Percentiles rank a stretch among this genome's conserved stretches.
These are phyloP conservation scores for Malassezia dermatis DNA, from an alignment of 1,284 basidiomycete genomes.

Conservation along the genomic window DNA sequence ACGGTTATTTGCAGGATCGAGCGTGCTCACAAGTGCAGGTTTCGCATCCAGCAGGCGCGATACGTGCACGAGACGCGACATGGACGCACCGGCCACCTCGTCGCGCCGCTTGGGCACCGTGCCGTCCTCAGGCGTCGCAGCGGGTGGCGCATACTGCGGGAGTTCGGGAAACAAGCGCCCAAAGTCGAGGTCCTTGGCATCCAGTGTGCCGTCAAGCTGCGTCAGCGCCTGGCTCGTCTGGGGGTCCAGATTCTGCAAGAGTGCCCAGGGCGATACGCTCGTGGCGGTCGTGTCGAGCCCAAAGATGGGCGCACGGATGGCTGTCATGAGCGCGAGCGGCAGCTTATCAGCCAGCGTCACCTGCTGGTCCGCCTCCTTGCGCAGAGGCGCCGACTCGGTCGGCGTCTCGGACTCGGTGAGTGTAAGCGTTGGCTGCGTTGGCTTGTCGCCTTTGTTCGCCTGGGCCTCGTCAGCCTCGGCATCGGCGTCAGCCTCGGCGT, in stretches of 20 bases:
- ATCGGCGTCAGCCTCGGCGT: constrained; percentile 17
- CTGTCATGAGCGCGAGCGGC: constrained; percentile 33
- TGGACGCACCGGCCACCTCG: constrained; percentile 33
- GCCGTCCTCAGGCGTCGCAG: constrained; percentile 30
- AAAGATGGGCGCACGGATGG: constrained; percentile 43
- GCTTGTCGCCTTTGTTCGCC: constrained; percentile 15
- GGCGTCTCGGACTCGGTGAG: constrained; percentile 25
- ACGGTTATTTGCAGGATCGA: constrained; percentile 53
- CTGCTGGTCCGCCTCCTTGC: constrained; percentile 23
- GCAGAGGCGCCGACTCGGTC: constrained; percentile 17
- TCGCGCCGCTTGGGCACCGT: constrained; percentile 51
- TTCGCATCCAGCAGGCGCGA: constrained; percentile 54
- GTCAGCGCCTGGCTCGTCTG: constrained; percentile 29
- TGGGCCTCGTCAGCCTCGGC: constrained; percentile 20
- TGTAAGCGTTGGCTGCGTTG: neutral
- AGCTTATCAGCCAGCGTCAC: constrained; percentile 32
- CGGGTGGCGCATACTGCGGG: constrained; percentile 47
- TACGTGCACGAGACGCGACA: constrained; percentile 50
- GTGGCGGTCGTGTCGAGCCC: constrained; percentile 31
- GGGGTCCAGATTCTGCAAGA: constrained; percentile 32
- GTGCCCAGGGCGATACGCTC: constrained; percentile 29
- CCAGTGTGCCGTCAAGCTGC: constrained; percentile 28
- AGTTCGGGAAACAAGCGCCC: constrained; percentile 52
- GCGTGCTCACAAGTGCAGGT: constrained; percentile 54
- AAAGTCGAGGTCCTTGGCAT: constrained; percentile 26